Conservation (phyloP, 495 filamentous ascomycete genomes). For the Gamarada debralockiae region DNA sequence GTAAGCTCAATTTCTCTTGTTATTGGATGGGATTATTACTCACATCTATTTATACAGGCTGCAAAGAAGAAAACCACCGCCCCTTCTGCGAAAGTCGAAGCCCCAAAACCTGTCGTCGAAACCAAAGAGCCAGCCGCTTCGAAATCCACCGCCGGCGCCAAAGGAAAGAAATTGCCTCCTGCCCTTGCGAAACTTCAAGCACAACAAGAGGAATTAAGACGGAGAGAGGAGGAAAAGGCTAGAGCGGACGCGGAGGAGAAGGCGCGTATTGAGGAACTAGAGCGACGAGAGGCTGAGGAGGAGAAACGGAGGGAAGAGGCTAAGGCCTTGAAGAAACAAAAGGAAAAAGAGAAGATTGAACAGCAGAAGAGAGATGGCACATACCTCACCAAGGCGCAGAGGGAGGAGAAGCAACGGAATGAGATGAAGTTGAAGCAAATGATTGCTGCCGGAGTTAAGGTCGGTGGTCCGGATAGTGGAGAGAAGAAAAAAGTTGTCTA, state of each 20-base stretch:
- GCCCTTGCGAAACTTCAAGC: slow-evolving; percentile 80
- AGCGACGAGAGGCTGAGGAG: slow-evolving; percentile 68
- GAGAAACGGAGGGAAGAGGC: slow-evolving; percentile 68
- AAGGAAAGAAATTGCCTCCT: slow-evolving; percentile 88
- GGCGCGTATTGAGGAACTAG: slow-evolving; percentile 65
- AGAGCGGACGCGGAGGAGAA: slow-evolving; percentile 67
- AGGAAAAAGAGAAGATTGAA: slow-evolving; percentile 92
- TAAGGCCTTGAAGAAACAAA: slow-evolving; percentile 82
- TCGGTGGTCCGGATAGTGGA: slow-evolving; percentile 65
- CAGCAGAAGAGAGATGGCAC: slow-evolving; percentile 95
- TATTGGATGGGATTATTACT: slow-evolving; percentile 10
- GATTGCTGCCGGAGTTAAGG: slow-evolving; percentile 80
- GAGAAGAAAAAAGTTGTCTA: slow-evolving; percentile 67
- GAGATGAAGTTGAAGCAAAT: slow-evolving; percentile 91
- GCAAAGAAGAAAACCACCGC: slow-evolving; percentile 63
- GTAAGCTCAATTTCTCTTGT: slow-evolving; percentile 35
- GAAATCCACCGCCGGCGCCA: slow-evolving; percentile 51
- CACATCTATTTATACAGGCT: slow-evolving; percentile 39
- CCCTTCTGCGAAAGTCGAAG: slow-evolving; percentile 46
- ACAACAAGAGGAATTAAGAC: slow-evolving; percentile 80
- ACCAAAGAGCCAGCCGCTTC: slow-evolving; percentile 26
- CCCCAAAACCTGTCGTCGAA: slow-evolving; percentile 40
- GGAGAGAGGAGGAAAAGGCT: slow-evolving; percentile 73
- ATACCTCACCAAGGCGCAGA: slow-evolving; percentile 90
- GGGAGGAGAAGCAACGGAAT: slow-evolving; percentile 76